Evolutionary conservation across 73 alveolate species (phyloP).

Genomic region (Uronychia binucleata): DNA sequence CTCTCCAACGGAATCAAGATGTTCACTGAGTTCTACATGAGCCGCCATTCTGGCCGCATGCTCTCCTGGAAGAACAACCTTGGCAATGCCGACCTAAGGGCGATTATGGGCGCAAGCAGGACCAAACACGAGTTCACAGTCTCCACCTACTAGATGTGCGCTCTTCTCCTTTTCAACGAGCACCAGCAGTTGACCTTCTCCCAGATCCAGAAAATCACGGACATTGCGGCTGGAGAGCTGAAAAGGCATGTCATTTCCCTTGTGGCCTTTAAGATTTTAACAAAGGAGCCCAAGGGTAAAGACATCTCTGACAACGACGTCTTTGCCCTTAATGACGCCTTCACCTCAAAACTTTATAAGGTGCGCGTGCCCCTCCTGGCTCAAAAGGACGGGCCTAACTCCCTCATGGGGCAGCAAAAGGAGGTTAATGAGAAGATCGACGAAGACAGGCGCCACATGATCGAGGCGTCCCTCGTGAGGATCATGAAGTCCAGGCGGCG

Average conservation of each 20-base stretch:
- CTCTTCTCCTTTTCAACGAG: conserved; percentile 66
- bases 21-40: conserved; percentile 60
- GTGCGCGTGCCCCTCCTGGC: conserved; percentile 43
- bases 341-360: conserved; percentile 44
- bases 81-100: conserved; percentile 64
- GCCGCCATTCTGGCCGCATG: conserved; percentile 66
- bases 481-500: conserved; percentile 76
- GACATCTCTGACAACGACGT: conserved; percentile 29
- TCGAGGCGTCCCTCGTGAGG: conserved; percentile 80
- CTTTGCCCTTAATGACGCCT: conserved; percentile 51
- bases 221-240: conserved; percentile 25
- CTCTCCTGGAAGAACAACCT: conserved; percentile 73
- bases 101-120: conserved; percentile 41
- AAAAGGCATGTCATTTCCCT: conserved; percentile 65
- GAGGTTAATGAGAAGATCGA: conserved; percentile 66
- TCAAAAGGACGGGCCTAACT: conserved; percentile 28
- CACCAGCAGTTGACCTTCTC: conserved; percentile 26
- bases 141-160: conserved; percentile 66
- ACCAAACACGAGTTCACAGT: conserved; percentile 58
- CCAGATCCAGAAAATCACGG: conserved; percentile 4
- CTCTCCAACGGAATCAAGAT: conserved; percentile 6
- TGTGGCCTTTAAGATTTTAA: conserved; percentile 33
- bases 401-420: neutral
- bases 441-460: conserved; percentile 74
- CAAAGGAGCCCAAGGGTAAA: conserved; percentile 24